phyloP scores from a whole-genome alignment of 768 basidiomycete species.

The Xanthoconium purpureum region DNA sequence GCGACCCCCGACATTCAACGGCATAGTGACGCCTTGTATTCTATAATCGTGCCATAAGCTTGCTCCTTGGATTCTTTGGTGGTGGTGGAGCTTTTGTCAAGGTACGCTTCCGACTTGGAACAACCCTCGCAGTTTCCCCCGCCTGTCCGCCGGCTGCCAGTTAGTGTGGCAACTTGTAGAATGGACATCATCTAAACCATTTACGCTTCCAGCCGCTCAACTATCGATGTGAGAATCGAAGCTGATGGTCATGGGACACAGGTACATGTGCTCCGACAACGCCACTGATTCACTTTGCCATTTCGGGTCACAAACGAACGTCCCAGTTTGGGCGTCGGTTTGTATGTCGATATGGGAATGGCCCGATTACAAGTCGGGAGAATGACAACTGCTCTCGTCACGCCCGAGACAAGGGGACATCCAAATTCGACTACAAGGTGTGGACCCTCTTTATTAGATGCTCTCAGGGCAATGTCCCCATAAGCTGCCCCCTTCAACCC shows the following conservation, averaged over 20 bases:
- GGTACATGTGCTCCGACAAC: conserved; percentile 12
- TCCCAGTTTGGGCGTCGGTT: conserved; percentile 23
- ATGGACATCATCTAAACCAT: neutral
- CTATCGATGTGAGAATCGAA: conserved; percentile 2
- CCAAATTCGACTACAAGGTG: conserved; percentile 29
- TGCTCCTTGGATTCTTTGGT: conserved; percentile 2
- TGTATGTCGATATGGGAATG: conserved; percentile 27
- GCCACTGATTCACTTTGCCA: conserved; percentile 10
- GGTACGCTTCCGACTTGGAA: neutral
- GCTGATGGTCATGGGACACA: conserved; percentile 19
- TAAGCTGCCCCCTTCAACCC: neutral
- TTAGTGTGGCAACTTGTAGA: neutral
- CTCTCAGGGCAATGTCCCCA: neutral
- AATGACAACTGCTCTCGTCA: conserved; percentile 1
- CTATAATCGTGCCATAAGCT: neutral
- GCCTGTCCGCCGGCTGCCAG: neutral
- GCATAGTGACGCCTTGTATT: conserved; percentile 25
- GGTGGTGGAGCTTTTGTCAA: neutral
- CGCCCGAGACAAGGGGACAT: conserved; percentile 25
- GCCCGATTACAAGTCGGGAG: conserved; percentile 4
- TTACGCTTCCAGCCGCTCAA: conserved; percentile 15
- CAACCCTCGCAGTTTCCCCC: neutral
- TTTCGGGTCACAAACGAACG: conserved; percentile 22
- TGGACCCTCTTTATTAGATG: conserved; percentile 23
- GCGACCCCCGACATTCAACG: neutral